Evolutionary conservation across 2,329 filamentous ascomycete genomes (phyloP).

Genomic region (Curvularia spicifera): DNA sequence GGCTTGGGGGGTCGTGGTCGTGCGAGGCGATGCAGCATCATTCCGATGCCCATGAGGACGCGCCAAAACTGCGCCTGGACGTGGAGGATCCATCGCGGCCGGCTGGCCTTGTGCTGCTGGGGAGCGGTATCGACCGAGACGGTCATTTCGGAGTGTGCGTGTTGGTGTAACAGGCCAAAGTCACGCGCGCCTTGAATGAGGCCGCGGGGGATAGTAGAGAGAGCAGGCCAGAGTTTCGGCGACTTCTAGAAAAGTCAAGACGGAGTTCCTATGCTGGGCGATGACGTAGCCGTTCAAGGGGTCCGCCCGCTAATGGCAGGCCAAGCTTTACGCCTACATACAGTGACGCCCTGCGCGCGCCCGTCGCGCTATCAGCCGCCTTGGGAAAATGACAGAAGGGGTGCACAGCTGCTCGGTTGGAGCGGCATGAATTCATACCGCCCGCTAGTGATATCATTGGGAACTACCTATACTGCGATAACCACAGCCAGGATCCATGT

Average conservation of each 20-base stretch:
- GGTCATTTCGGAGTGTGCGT: constrained; percentile 3
- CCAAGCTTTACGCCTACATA: constrained; percentile 4
- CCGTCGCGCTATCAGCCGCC: constrained; percentile 5
- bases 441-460: constrained; percentile 27
- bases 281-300: constrained; percentile 23
- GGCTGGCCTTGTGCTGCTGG: constrained; percentile 34
- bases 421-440: constrained; percentile 45
- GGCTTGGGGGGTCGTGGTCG: constrained; percentile 66
- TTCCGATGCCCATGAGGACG: constrained; percentile 70
- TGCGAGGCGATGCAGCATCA: constrained; percentile 69
- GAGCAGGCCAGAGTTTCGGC: constrained; percentile 7
- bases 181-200: constrained; percentile 15
- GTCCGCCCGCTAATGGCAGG: constrained; percentile 9
- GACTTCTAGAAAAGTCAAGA: constrained; percentile 19
- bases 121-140: constrained; percentile 10
- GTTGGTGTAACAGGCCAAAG: constrained; percentile 7
- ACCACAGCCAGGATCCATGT: constrained; percentile 9
- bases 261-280: constrained; percentile 6
- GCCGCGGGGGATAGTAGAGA: constrained; percentile 1
- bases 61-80: constrained; percentile 71
- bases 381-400: not conserved
- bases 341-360: constrained; percentile 5
- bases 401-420: constrained; percentile 15
- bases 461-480: constrained; percentile 18
- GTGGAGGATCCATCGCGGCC: constrained; percentile 65